Conservation (phyloP, 306 rosid species). For the Malus fusca region DNA sequence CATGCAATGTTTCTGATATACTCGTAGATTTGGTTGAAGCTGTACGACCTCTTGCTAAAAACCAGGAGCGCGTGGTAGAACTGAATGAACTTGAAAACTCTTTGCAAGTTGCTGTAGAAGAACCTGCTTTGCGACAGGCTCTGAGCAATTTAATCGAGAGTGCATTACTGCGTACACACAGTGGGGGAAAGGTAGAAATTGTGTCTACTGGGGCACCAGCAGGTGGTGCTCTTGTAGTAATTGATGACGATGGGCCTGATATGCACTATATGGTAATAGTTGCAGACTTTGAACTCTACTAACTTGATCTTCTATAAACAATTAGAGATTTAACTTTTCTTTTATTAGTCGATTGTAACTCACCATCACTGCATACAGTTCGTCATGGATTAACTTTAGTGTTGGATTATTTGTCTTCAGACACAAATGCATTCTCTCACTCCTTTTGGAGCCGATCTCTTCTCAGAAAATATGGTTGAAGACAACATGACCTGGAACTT, state of each 20-base stretch:
- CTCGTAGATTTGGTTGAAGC: slow-evolving; percentile 79
- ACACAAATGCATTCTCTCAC: slow-evolving; percentile 85
- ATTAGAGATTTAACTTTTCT: not conserved
- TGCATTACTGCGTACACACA: slow-evolving; percentile 73
- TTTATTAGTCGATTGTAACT: not conserved
- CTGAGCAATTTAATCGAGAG: slow-evolving; percentile 88
- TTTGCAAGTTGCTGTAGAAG: slow-evolving; percentile 70
- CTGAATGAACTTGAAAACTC: slow-evolving; percentile 52
- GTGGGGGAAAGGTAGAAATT: slow-evolving; percentile 83
- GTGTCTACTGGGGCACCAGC: slow-evolving; percentile 80
- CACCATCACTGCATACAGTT: not conserved
- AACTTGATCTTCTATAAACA: not conserved
- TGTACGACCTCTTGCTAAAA: slow-evolving; percentile 65
- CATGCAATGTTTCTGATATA: slow-evolving; percentile 79
- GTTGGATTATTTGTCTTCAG: slow-evolving; percentile 41
- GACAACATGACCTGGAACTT: slow-evolving; percentile 98
- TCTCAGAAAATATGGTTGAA: slow-evolving; percentile 60
- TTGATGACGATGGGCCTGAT: slow-evolving; percentile 96
- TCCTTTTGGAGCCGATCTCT: slow-evolving; percentile 74
- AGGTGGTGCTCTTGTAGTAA: slow-evolving; percentile 75
- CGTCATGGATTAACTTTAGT: not conserved
- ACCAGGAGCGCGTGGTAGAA: slow-evolving; percentile 53
- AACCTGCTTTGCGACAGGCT: slow-evolving; percentile 92
- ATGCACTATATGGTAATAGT: slow-evolving; percentile 89
- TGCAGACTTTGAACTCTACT: slow-evolving; percentile 9